phyloP scores from a whole-genome alignment of 2,329 filamentous ascomycete genomes.

The Xylaria sp. region DNA sequence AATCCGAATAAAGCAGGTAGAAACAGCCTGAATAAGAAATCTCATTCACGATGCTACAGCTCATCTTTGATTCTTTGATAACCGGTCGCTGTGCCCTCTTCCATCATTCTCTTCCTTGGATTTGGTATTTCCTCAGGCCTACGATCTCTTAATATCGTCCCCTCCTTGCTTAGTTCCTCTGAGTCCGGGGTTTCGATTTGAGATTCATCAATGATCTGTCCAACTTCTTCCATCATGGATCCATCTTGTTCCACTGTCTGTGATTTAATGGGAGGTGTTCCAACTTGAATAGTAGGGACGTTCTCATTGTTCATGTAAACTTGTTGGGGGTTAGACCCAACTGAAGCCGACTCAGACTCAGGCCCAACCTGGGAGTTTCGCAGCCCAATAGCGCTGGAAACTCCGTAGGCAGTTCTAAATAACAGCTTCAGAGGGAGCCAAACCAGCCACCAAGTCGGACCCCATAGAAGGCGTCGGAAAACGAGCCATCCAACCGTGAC shows the following conservation, averaged over 20 bases:
- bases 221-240: constrained; percentile 63
- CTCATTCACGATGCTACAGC: constrained; percentile 47
- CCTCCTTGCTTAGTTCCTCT: constrained; percentile 41
- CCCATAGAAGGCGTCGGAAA: constrained; percentile 86
- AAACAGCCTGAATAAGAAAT: constrained; percentile 34
- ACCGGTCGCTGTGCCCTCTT: constrained; percentile 43
- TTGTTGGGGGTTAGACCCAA: constrained; percentile 37
- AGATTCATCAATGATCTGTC: constrained; percentile 59
- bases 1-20: constrained; percentile 17
- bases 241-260: constrained; percentile 44
- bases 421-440: constrained; percentile 80
- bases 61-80: constrained; percentile 53
- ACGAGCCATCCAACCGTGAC: constrained; percentile 85
- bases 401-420: constrained; percentile 66
- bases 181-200: constrained; percentile 11
- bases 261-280: constrained; percentile 26
- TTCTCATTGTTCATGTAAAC: constrained; percentile 51
- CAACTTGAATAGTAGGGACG: constrained; percentile 62
- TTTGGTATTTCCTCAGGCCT: constrained; percentile 40
- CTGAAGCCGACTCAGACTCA: constrained; percentile 40
- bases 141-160: constrained; percentile 50
- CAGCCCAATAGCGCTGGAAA: constrained; percentile 63
- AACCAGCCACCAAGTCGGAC: constrained; percentile 88
- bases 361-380: constrained; percentile 45
- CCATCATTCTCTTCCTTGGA: constrained; percentile 47